A percentile compares a stretch with the other conserved stretches of the same genome.
phyloP scores from a whole-genome alignment of 2,329 filamentous ascomycete genomes.

The Aureobasidium sp. region DNA sequence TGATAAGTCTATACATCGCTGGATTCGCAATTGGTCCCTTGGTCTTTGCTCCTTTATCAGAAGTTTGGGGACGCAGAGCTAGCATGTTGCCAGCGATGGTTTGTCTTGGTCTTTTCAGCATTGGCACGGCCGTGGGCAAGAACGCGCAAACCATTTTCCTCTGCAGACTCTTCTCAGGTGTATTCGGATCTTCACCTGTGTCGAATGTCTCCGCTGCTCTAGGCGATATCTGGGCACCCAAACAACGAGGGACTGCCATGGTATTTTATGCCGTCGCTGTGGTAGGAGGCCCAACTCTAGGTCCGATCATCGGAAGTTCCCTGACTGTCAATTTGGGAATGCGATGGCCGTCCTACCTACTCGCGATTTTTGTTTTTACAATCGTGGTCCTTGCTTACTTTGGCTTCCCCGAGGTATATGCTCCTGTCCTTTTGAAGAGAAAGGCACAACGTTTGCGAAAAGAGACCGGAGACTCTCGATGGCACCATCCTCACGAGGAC shows the following conservation, averaged over 20 bases:
- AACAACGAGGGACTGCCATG: slow-evolving; percentile 34
- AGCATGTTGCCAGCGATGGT: slow-evolving; percentile 40
- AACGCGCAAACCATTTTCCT: slow-evolving; percentile 34
- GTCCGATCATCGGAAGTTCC: slow-evolving; percentile 38
- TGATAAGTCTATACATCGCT: slow-evolving; percentile 38
- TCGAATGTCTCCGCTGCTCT: slow-evolving; percentile 39
- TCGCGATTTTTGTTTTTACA: slow-evolving; percentile 35
- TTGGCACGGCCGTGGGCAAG: slow-evolving; percentile 38
- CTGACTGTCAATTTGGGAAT: slow-evolving; percentile 36
- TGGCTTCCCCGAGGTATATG: slow-evolving; percentile 36
- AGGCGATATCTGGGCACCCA: slow-evolving; percentile 38
- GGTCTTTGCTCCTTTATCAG: slow-evolving; percentile 37
- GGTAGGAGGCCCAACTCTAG: slow-evolving; percentile 35
- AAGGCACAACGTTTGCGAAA: slow-evolving; percentile 35
- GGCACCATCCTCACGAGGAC: slow-evolving; percentile 42
- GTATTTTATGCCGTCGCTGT: slow-evolving; percentile 37
- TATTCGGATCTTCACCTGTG: slow-evolving; percentile 40
- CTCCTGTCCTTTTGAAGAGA: slow-evolving; percentile 33
- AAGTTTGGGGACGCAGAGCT: slow-evolving; percentile 41
- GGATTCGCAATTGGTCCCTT: slow-evolving; percentile 19
- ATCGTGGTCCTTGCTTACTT: slow-evolving; percentile 25
- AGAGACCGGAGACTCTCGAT: slow-evolving; percentile 32
- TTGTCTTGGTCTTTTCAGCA: slow-evolving; percentile 39
- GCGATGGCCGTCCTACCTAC: slow-evolving; percentile 42
- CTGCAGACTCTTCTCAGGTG: slow-evolving; percentile 40